Evolutionary conservation across 768 basidiomycete genomes (phyloP).

Genomic region (Nevesoporus exiguus): DNA sequence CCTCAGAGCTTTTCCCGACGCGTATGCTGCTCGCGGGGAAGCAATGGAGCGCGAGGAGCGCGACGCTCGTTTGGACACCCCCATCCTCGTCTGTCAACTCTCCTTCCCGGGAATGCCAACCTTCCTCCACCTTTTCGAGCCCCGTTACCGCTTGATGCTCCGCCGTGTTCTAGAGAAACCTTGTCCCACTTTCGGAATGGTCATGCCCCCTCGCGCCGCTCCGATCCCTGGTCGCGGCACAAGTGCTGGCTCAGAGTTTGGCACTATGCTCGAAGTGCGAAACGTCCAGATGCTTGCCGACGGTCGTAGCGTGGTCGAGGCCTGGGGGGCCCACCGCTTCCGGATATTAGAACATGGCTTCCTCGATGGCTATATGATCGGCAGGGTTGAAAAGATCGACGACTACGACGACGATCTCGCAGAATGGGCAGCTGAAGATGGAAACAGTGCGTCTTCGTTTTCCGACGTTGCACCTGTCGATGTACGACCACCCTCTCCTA

Average conservation of each 20-base stretch:
- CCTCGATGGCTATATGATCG: slow-evolving; percentile 89
- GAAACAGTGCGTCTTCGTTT: slow-evolving; percentile 9
- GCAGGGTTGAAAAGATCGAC: slow-evolving; percentile 61
- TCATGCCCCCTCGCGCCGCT: slow-evolving; percentile 60
- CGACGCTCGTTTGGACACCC: slow-evolving; percentile 77
- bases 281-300: slow-evolving; percentile 85
- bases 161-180: slow-evolving; percentile 84
- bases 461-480: slow-evolving; percentile 4
- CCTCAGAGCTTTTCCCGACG: slow-evolving; percentile 61
- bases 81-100: slow-evolving; percentile 87
- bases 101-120: slow-evolving; percentile 91
- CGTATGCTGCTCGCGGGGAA: slow-evolving; percentile 61
- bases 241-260: slow-evolving; percentile 51
- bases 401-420: slow-evolving; percentile 36
- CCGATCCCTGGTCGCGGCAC: slow-evolving; percentile 21
- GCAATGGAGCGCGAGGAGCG: slow-evolving; percentile 74
- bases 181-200: slow-evolving; percentile 87
- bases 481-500: slow-evolving; percentile 11
- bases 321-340: slow-evolving; percentile 71
- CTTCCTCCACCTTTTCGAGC: slow-evolving; percentile 90
- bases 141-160: slow-evolving; percentile 93
- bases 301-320: slow-evolving; percentile 84
- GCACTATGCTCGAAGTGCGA: slow-evolving; percentile 90
- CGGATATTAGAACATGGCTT: slow-evolving; percentile 79
- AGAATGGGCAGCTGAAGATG: slow-evolving; percentile 23